Base-by-base conservation (phyloP, 2,329 filamentous ascomycete species). In the Epicoccum nigrum region DNA sequence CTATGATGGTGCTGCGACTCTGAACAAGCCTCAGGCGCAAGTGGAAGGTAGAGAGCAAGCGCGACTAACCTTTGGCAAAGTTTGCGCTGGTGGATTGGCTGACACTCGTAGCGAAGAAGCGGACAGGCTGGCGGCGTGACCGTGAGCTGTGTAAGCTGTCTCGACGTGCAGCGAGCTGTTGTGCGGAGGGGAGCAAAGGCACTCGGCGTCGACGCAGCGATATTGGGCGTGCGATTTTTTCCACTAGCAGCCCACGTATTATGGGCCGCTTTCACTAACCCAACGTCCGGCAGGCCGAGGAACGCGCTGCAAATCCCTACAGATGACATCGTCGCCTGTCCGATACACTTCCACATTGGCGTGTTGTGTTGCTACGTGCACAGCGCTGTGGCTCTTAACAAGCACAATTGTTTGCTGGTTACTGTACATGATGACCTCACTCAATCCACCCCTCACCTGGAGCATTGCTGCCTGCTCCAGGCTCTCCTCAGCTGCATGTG, bases 31-130 rank as follows among this genome's bases (percentile, higher is more conserved):
- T 49, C 38, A 51, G 62, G 50, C 51, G 55, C 50, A 53, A 53
- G 47, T 44, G 39, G 54, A 45, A 56, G 33, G 58, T 44, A 51
- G 27, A 28, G 39, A 33, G 51, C 55, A 56, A 51, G 58, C 59
- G 37, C 21, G 50, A 69, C 65, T 67, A 51, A 69, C 65, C 67
- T 68, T 58, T 56, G 42, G 55, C 52, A 45, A 49, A 50, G 51
- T 43, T 46, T 55, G 49, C 17, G 23, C 21, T 44, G 60, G 48
- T 55, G 39, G 55, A 32, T 40, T 49, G 45, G 53, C 37, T 39
- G 45, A 33, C 33, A 41, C 37, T 27, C 32, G 45, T 39, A 48
- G 49, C 35, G 33, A 32, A 32, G 33, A 47, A 30, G 54, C 48
- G 46, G 23, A 47, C 45, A 53, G 32, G 46, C 37, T 41, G 53